Evolutionary conservation across 1,284 basidiomycete species (phyloP), one percentile per base, ranked within the genome.

Genomic region (Cronartium quercuum): DNA sequence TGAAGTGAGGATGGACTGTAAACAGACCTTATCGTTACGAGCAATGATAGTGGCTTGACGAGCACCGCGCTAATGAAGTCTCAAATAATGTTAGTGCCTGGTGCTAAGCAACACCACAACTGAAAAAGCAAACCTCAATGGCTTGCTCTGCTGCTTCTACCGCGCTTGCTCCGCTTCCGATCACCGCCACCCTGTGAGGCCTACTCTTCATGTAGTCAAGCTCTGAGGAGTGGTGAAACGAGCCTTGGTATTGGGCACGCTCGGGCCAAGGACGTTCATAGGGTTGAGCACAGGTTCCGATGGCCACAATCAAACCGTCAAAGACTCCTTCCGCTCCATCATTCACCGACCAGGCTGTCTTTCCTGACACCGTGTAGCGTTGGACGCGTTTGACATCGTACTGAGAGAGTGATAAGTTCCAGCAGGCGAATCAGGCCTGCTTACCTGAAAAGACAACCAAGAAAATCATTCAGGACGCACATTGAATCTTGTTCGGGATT

Each of bases 111-210:
- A 70, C 58, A 13, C 47, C 69, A 21, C 61, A 47, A 34, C 44
- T 65, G 21, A 62, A 34, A n/a, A n/a, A n/a, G 35, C 62, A 41
- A 47, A 47, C 55, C 37, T 71, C 40, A 6, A 75, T 64, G 41
- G 71, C 71, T 44, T 66, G 58, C 44, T 75, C 71, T 15, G 66
- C 47, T 21, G 71, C 65, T 47, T 75, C 71, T 7, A 75, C 71
- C 29, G 64, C 71, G 44, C 71, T 75, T 24, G 71, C 71, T n/a
- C 71, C 71, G n/a, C 71, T 63, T n/a, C 71, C 71, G 7, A 75
- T 44, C 12, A 66, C 64, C 12, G 58, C 71, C 10, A 75, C 71
- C 1, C 55, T 63, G n/a, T 75, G 66, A 10, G 38, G 55, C 15
- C 51, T n/a, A 63, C 51, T 58, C n/a, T 58, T 34, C 24, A 75